Base-by-base conservation (phyloP, 495 filamentous ascomycete species). In the Trichoderma parareesei region DNA sequence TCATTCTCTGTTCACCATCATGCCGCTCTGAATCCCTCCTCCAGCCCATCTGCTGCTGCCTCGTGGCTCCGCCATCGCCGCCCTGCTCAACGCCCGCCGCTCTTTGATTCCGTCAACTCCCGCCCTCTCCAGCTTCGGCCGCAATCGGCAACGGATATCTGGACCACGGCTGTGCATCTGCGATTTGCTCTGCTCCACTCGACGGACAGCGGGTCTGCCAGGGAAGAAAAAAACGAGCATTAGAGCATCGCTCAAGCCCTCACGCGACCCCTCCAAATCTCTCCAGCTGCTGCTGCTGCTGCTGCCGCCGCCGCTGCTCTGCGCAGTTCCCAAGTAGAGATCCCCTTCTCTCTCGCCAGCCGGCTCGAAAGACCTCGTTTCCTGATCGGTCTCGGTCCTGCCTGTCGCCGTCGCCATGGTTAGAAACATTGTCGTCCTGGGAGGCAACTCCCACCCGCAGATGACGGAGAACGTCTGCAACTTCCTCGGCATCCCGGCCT, bases 391-490 rank as follows among this genome's bases (percentile, higher is more conserved):
- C 16, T 33, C 5, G 18, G 35, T 37, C 11, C 53, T 35, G 9
- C 7, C 37, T 62, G 57, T 9, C 60, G 61, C 43, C 53, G 33
- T 35, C 60, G 60, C 67, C 62, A 94, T 98, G 94, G 93, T 98
- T 70, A 90, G 95, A 72, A 97, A 97, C 75, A 89, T 98, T 66
- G 91, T 97, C 70, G 84, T 98, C 68, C 89, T 98, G 65, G 91
- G 92, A 46, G 94, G 94, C 63, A 91, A 87, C 74, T 96, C 92
- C 73, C 95, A 98, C 78, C 93, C 92, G 6, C 80, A 88, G 71
- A 85, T 98, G 70, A 90, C 89, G 65, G 84, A 92, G 67, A 89
- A 81, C 65, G 90, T 98, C 71, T 96, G 90, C 82, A 84, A 86
- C 62, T 87, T 89, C 66, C 87, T 98, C 53, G 92, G 92, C 65